Evolutionary conservation across 768 basidiomycete species (phyloP), one percentile per base, ranked within the genome.

Genomic region (Hemileccinum impolitum): DNA sequence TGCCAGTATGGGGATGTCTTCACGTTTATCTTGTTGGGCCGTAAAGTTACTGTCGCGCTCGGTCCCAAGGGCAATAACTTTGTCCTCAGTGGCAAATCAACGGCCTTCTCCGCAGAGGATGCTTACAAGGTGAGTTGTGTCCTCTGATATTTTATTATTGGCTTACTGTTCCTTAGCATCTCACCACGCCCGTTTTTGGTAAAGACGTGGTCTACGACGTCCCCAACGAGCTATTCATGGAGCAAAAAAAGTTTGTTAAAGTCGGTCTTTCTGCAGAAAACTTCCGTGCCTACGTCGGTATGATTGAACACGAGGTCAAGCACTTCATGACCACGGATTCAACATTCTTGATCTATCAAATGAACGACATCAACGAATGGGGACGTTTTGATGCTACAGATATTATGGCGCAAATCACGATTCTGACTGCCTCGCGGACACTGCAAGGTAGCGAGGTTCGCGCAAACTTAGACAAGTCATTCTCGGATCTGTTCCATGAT

Each of bases 191-290:
- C 4, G 85, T 98, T 12, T 99, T 99, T 61, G 96, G 96, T 39
- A 93, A 92, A 63, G 94, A 91, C 40, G 96, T 99, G 39, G 94
- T 97, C 11, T 99, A 98, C 66, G 96, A 98, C 59, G 84, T 90
- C 43, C 95, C 96, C 28, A 98, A 98, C 67, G 90, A 94, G 40
- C 72, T 89, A 39, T 85, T 99, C 69, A 98, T 99, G 94, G 94
- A 99, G 61, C 96, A 99, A 68, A 99, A 99, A 78, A 89, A 87
- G 65, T 97, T 97, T 63, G 87, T 98, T 69, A 99, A 99, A 73
- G 84, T 93, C 53, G 94, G 96, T 19, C 81, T 99, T 18, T 90
- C 93, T 11, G 83, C 81, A 12, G 94, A 98, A 23, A 94, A 94
- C 69, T 83, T 99, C 68, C 81, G 85, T 37, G 76, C 83, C 26